Conservation (phyloP, 768 basidiomycete species). For the Hydnomerulius pinastri region DNA sequence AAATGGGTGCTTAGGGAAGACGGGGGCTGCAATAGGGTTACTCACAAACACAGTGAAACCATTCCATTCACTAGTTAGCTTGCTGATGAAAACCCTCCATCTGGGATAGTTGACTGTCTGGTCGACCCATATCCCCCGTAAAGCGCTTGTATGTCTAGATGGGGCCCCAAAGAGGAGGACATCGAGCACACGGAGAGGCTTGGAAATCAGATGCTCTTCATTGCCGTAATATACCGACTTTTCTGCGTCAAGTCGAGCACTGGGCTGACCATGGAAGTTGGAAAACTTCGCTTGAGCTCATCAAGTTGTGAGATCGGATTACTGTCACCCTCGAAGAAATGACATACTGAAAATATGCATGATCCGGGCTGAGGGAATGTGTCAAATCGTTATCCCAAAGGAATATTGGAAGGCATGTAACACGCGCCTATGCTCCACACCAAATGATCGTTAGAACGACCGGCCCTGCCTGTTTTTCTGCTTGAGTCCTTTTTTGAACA, state of each 20-base stretch:
- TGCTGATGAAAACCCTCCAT: conserved; percentile 43
- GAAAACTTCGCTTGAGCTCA: no score
- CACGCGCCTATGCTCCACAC: no score
- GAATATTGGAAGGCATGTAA: no score
- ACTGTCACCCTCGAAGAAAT: no score
- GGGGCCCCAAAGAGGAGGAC: conserved; percentile 48
- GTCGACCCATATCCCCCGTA: conserved; percentile 49
- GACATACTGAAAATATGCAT: no score
- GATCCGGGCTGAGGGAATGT: no score
- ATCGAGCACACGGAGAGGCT: conserved; percentile 6
- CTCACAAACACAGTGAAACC: conserved; percentile 49
- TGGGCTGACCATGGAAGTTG: conserved; percentile 38
- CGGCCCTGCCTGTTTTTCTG: no score
- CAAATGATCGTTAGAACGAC: no score
- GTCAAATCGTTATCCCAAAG: no score
- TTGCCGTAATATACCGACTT: conserved; percentile 23
- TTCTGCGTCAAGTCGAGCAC: conserved; percentile 33
- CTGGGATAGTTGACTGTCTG: conserved; percentile 34
- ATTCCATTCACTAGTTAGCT: conserved; percentile 47
- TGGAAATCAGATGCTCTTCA: no score
- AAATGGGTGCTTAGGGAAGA: not conserved
- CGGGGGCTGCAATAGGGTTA: not conserved
- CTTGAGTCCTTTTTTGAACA: no score
- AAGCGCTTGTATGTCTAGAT: conserved; percentile 38
- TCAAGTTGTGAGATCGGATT: no score